Evolutionary conservation across 495 filamentous ascomycete species (phyloP).

Genomic region (Tetracladium marchalianum): DNA sequence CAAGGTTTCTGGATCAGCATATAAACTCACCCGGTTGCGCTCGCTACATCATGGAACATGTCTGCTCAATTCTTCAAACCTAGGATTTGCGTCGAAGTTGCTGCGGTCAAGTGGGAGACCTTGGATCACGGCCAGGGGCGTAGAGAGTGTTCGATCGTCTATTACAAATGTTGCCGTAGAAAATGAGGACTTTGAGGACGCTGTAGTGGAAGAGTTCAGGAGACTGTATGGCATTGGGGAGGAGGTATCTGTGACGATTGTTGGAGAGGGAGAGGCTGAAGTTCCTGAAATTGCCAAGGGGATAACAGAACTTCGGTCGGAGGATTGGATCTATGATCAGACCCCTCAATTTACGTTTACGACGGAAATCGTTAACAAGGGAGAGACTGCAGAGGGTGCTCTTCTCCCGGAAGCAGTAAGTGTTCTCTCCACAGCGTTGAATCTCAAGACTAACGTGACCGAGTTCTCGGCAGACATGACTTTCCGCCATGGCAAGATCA

Average conservation of each 20-base stretch:
- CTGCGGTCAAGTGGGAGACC: slow-evolving; percentile 62
- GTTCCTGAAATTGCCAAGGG: slow-evolving; percentile 36
- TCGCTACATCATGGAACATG: slow-evolving; percentile 90
- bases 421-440: too few species aligned
- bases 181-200: slow-evolving; percentile 36
- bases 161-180: slow-evolving; percentile 61
- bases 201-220: slow-evolving; percentile 41
- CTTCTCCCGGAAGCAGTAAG: too few species aligned
- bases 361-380: background rate
- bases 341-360: slow-evolving; percentile 74
- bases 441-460: too few species aligned
- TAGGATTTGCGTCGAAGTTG: slow-evolving; percentile 53
- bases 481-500: slow-evolving; percentile 32
- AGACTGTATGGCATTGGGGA: slow-evolving; percentile 37
- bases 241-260: slow-evolving; percentile 12
- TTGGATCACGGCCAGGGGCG: slow-evolving; percentile 71
- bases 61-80: slow-evolving; percentile 59
- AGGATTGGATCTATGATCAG: slow-evolving; percentile 71
- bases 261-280: slow-evolving; percentile 36
- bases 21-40: slow-evolving; percentile 71
- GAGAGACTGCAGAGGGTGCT: too few species aligned
- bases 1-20: slow-evolving; percentile 89
- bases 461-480: slow-evolving; percentile 20
- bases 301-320: slow-evolving; percentile 54
- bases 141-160: slow-evolving; percentile 84